Percentiles rank a stretch among this genome's conserved stretches.
Conservation (phyloP, 129 eudicot species). For the Scalesia atractyloides region DNA sequence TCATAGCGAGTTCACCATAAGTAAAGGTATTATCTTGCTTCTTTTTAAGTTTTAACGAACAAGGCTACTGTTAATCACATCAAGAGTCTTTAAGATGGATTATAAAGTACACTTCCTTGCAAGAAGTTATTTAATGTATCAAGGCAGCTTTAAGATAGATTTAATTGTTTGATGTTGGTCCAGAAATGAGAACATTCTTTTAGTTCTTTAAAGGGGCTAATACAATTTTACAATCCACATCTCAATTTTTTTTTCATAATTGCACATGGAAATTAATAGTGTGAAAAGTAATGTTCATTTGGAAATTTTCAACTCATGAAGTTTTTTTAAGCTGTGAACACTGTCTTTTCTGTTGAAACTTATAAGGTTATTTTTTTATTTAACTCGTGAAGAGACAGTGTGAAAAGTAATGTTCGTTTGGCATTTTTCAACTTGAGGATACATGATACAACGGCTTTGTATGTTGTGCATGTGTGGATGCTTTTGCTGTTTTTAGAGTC, state of each 20-base stretch:
- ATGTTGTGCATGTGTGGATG: too few species aligned
- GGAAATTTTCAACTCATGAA: too few species aligned
- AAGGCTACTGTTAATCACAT: background rate
- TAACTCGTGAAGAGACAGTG: too few species aligned
- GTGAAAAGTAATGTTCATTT: background rate
- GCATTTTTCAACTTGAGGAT: background rate
- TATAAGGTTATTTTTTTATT: too few species aligned
- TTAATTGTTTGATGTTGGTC: slow-evolving; percentile 8
- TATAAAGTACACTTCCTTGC: background rate
- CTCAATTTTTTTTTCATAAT: background rate
- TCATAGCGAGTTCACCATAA: slow-evolving; percentile 58
- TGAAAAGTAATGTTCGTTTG: too few species aligned
- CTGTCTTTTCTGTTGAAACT: too few species aligned
- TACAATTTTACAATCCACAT: background rate
- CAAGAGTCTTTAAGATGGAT: background rate
- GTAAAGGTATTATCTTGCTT: slow-evolving; percentile 55
- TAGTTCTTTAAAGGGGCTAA: background rate
- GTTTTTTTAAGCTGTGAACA: too few species aligned
- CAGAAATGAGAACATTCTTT: slow-evolving; percentile 12
- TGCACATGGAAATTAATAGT: background rate
- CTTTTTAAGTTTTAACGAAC: background rate
- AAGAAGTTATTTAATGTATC: background rate
- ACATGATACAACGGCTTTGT: background rate
- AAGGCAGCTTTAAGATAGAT: background rate
- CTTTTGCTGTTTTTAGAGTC: too few species aligned